phyloP scores from a whole-genome alignment of 1,284 basidiomycete genomes.

The Boletellus sp. region DNA sequence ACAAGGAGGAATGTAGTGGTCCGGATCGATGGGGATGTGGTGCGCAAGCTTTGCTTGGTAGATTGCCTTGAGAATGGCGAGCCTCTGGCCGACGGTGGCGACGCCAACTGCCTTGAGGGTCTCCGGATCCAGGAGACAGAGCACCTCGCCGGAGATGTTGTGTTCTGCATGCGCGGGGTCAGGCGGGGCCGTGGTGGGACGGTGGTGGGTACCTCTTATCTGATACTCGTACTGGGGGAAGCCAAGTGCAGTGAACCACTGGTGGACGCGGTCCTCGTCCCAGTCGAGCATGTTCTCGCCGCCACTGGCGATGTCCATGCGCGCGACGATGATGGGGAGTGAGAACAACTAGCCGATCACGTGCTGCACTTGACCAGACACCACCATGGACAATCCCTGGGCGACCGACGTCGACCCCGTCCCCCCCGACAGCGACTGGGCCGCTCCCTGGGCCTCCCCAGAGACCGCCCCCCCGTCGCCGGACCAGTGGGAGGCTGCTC shows the following conservation, averaged over 20 bases:
- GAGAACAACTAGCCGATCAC: slow-evolving; percentile 18
- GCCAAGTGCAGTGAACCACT: slow-evolving; percentile 71
- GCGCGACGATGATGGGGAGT: slow-evolving; percentile 7
- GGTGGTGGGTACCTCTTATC: slow-evolving; percentile 50
- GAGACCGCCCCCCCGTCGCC: slow-evolving; percentile 19
- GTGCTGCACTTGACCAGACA: slow-evolving; percentile 7
- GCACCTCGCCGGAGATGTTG: slow-evolving; percentile 84
- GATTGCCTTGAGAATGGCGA: slow-evolving; percentile 85
- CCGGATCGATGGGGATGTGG: slow-evolving; percentile 78
- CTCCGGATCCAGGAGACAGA: slow-evolving; percentile 79
- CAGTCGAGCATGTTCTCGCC: slow-evolving; percentile 64
- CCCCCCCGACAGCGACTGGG: slow-evolving; percentile 44
- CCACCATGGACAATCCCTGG: slow-evolving; percentile 64
- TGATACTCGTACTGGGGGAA: slow-evolving; percentile 77
- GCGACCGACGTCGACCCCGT: slow-evolving; percentile 37
- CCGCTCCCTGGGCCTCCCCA: slow-evolving; percentile 37
- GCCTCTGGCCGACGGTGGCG: slow-evolving; percentile 79
- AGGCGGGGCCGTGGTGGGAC: slow-evolving; percentile 3
- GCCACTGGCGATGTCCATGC: slow-evolving; percentile 37
- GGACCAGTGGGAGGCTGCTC: slow-evolving; percentile 71
- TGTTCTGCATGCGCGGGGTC: slow-evolving; percentile 57
- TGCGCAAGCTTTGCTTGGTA: slow-evolving; percentile 84
- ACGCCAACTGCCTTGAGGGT: slow-evolving; percentile 83
- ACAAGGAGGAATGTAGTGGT: slow-evolving; percentile 91
- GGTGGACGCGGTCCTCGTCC: slow-evolving; percentile 79